Base-by-base conservation (phyloP, 2,329 filamentous ascomycete genomes). In the Phoma sp. region DNA sequence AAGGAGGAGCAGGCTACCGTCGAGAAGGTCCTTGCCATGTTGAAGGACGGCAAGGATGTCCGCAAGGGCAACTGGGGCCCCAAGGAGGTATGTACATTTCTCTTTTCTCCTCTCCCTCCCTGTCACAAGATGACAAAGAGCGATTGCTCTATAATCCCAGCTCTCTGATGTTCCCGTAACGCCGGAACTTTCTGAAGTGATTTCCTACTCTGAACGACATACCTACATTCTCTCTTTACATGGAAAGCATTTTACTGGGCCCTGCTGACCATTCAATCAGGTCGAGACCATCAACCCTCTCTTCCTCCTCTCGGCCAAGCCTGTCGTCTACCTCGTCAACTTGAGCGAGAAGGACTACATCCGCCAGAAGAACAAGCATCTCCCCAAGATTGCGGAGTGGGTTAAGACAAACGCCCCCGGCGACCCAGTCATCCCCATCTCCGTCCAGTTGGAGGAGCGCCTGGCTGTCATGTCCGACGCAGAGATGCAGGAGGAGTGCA, bases 331-430 rank as follows among this genome's bases (percentile, higher is more conserved):
- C 81, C 84, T 99, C 38, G 90, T 98, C 80, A 99, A 99, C 81
- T 81, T 99, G 58, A 96, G 91, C 60, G 96, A 99, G 82, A 93
- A 87, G 78, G 95, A 99, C 78, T 99, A 93, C 77, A 88, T 97
- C 72, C 89, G 95, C 71, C 95, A 98, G 82, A 99, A 98, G 89
- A 99, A 99, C 86, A 99, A 99, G 87, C 87, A 99, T 80, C 86
- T 99, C 51, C 86, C 90, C 64, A 95, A 93, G 81, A 88, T 98
- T 65, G 91, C 90, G 57, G 90, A 95, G 75, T 99, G 95, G 95
- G 87, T 97, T 77, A 96, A 98, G 81, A 86, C 90, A 75, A 84
- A 99, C 76, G 90, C 93, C 5, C 77, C 86, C 47, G 92, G 91
- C 53, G 93, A 97, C 72, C 90, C 93, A 46, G 88, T 98, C 70